Evolutionary conservation across 495 filamentous ascomycete species (phyloP).

Genomic region (Xylaria castorea): DNA sequence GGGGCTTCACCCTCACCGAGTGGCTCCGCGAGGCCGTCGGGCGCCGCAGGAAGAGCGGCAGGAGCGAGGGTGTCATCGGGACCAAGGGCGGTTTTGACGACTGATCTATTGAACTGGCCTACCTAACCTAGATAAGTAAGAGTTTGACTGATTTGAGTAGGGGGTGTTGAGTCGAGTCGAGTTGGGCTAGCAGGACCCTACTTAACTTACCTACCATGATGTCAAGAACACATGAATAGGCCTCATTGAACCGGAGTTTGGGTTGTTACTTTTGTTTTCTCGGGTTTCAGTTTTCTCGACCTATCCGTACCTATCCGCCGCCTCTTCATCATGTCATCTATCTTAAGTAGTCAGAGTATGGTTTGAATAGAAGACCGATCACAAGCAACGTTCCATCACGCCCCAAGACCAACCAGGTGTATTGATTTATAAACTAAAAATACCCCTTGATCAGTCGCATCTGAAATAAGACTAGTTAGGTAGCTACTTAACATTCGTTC

Average conservation of each 20-base stretch:
- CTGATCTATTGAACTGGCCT: too few species aligned
- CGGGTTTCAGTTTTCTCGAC: not conserved
- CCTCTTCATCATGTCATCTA: too few species aligned
- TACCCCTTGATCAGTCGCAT: not conserved
- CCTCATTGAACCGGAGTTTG: constrained; percentile 19
- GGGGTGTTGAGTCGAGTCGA: not conserved
- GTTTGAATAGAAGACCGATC: not conserved
- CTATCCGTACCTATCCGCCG: not conserved
- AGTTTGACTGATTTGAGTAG: not conserved
- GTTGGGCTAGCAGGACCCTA: not conserved
- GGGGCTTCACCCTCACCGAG: constrained; percentile 63
- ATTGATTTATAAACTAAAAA: too few species aligned
- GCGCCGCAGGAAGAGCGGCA: constrained; percentile 50
- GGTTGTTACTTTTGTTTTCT: not conserved
- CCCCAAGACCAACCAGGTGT: not conserved
- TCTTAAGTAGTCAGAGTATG: too few species aligned
- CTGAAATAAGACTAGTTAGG: not conserved
- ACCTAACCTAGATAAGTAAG: not conserved
- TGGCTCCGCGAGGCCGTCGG: constrained; percentile 59
- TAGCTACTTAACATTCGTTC: too few species aligned
- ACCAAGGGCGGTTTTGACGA: constrained; percentile 42
- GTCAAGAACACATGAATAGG: constrained; percentile 19
- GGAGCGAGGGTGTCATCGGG: constrained; percentile 66
- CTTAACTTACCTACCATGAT: not conserved
- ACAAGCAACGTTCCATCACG: not conserved